Evolutionary conservation across 148 eudicot genomes (phyloP).

Genomic region (Polygonum maritimum): DNA sequence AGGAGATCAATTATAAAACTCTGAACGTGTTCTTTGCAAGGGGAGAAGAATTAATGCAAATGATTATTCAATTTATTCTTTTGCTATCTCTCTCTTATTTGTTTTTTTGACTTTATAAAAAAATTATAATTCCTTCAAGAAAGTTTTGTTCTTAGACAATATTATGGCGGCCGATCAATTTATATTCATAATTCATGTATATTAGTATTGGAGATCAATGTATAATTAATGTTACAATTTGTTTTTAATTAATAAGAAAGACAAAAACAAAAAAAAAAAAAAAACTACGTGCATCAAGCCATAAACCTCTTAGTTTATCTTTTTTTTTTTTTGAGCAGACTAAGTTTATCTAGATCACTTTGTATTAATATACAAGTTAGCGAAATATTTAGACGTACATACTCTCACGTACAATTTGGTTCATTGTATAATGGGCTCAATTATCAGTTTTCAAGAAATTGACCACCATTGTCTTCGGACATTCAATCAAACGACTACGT

Average conservation of each 20-base stretch:
- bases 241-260: not conserved
- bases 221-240: not conserved
- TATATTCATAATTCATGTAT: not conserved
- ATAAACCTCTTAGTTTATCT: no score
- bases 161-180: not conserved
- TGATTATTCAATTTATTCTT: not conserved
- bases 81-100: not conserved
- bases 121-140: not conserved
- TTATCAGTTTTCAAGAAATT: no score
- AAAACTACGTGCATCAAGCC: no score
- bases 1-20: not conserved
- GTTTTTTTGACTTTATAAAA: not conserved
- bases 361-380: no score
- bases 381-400: no score
- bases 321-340: no score
- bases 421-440: no score
- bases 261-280: no score
- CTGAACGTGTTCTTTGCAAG: conserved; percentile 6
- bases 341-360: no score
- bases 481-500: no score
- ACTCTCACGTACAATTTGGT: no score
- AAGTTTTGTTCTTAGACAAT: conserved; percentile 2
- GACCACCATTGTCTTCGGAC: no score
- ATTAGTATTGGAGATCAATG: not conserved
- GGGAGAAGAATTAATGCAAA: conserved; percentile 7